Conservation (phyloP, 176 grass and related monocot genomes). For the Oryza glaberrima region DNA sequence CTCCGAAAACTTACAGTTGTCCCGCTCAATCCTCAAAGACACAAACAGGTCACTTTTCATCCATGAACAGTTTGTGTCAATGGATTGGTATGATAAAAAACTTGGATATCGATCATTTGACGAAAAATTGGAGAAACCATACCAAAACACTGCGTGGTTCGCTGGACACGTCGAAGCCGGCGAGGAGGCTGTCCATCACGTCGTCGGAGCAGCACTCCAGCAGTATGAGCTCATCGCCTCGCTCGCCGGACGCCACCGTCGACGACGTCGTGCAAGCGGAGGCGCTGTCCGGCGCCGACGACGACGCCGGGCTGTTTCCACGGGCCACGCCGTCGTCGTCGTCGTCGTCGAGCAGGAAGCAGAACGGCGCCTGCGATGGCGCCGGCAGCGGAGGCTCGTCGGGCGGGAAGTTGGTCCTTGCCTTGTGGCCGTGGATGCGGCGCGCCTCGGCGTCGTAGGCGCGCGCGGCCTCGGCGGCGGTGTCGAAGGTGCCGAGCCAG, state of each 20-base stretch:
- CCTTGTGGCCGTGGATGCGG: constrained; percentile 16
- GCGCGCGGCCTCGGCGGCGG: constrained; percentile 75
- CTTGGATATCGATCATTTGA: too few relatives aligned
- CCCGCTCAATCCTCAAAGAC: too few relatives aligned
- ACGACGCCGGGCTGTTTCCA: neutral
- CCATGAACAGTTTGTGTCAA: too few relatives aligned
- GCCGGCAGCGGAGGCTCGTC: neutral
- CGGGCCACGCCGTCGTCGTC: neutral
- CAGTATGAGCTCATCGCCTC: neutral
- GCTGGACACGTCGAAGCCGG: constrained; percentile 15
- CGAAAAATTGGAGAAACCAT: too few relatives aligned
- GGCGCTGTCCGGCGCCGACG: neutral
- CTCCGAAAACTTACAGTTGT: too few relatives aligned
- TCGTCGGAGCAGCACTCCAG: constrained; percentile 42
- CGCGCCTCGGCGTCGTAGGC: constrained; percentile 67
- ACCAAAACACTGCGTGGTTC: too few relatives aligned
- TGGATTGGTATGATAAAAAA: too few relatives aligned
- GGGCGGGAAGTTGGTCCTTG: constrained; percentile 33
- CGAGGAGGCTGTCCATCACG: constrained; percentile 42
- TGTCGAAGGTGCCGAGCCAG: constrained; percentile 94
- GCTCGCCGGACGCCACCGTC: neutral
- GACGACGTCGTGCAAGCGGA: neutral
- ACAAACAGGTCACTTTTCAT: too few relatives aligned
- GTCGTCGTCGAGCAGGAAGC: neutral
- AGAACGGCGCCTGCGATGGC: neutral